These are phyloP conservation scores for Paramecium bursaria DNA, from an alignment of 73 alveolate genomes.

Conservation along the genomic window DNA sequence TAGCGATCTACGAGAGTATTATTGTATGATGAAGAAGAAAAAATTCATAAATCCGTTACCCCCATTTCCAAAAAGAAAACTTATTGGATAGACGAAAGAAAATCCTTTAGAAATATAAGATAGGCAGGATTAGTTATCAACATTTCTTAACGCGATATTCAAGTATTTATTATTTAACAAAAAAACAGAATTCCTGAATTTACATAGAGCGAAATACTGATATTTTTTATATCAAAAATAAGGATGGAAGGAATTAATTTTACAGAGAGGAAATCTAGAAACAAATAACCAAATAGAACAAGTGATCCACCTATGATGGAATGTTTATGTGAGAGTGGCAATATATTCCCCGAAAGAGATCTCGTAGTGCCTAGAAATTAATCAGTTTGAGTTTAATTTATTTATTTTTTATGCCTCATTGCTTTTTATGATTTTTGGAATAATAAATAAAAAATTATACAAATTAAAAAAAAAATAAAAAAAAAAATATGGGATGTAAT, in stretches of 20 bases:
- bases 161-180: too few species aligned
- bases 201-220: neutral
- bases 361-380: too few species aligned
- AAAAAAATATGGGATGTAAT: conserved; percentile 24
- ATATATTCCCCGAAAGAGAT: neutral
- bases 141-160: conserved; percentile 21
- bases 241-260: conserved; percentile 5
- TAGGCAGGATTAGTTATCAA: neutral
- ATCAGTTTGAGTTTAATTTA: too few species aligned
- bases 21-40: conserved; percentile 4
- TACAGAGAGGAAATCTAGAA: neutral
- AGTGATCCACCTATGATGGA: too few species aligned
- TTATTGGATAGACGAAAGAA: conserved; percentile 23
- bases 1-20: neutral
- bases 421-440: too few species aligned
- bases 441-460: too few species aligned
- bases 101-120: conserved; percentile 16
- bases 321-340: conserved; percentile 11
- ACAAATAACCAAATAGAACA: neutral
- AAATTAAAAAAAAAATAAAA: too few species aligned
- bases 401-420: too few species aligned
- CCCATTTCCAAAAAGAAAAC: conserved; percentile 39
- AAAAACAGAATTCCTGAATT: conserved; percentile 7
- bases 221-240: neutral
- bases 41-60: conserved; percentile 13